Evolutionary conservation across 108 stramenopile genomes (phyloP).

Genomic region (Cylindrotheca closterium): DNA sequence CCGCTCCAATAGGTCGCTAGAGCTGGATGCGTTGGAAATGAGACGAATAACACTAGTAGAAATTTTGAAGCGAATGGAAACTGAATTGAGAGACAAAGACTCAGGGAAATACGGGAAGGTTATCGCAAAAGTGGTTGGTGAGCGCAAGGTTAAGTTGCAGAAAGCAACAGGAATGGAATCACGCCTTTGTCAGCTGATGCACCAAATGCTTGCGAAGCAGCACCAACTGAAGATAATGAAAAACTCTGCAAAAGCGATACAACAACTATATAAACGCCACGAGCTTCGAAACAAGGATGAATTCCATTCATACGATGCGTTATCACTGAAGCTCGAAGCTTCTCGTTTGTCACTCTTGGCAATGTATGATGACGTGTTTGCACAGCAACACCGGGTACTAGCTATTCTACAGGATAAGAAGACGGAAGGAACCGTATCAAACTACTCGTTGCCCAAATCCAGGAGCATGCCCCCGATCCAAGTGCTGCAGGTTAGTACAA

Average conservation of each 20-base stretch:
- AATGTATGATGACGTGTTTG: constrained; percentile 27
- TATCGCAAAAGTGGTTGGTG: constrained; percentile 22
- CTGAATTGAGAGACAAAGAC: constrained; percentile 14
- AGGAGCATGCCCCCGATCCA: not conserved
- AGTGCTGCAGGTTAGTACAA: constrained; percentile 1
- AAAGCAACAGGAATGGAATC: constrained; percentile 25
- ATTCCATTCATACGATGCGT: constrained; percentile 22
- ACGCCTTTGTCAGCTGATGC: constrained; percentile 25
- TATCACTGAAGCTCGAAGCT: constrained; percentile 22
- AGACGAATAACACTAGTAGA: constrained; percentile 19
- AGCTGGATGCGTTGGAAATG: constrained; percentile 28
- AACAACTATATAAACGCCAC: constrained; percentile 2
- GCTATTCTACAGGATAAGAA: constrained; percentile 12
- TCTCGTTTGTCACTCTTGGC: constrained; percentile 16
- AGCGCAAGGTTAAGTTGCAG: constrained; percentile 27
- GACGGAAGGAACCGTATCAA: constrained; percentile 19
- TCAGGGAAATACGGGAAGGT: constrained; percentile 20
- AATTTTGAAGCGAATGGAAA: constrained; percentile 26
- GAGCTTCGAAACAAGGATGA: constrained; percentile 9
- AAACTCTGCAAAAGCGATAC: constrained; percentile 13
- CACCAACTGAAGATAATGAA: constrained; percentile 33
- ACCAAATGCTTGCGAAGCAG: constrained; percentile 34
- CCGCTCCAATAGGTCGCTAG: constrained; percentile 9
- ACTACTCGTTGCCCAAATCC: constrained; percentile 14
- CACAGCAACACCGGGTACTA: constrained; percentile 14